Evolutionary conservation across 2,329 filamentous ascomycete genomes (phyloP), one percentile per base, ranked within the genome.

Genomic region (Dothideomycetes sp.): DNA sequence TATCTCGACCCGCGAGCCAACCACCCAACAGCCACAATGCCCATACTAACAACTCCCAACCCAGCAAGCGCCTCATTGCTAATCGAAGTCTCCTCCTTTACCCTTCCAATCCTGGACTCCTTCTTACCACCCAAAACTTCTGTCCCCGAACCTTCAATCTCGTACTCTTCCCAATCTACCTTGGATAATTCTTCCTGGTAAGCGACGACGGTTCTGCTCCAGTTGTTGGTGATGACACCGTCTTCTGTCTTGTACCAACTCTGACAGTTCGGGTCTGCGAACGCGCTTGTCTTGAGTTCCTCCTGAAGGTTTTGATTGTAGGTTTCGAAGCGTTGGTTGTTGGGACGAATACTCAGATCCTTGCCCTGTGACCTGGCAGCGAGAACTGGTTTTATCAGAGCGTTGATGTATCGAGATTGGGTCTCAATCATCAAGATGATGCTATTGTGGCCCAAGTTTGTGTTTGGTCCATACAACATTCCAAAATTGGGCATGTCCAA

Each of bases 381-480:
- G 1, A 75, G 60, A 1, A 78, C 64, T 5, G 68, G 61, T 0
- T 52, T 51, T 33, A 78, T 65, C 24, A 78, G 48, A 0, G 59
- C 60, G 44, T 67, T 71, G 43, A 77, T 64, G 50, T 76, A 77
- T 3, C 68, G 63, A 3, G 61, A 64, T 49, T 78, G 73, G 2
- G 72, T 66, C 51, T 78, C 74, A 45, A 77, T 74, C 73, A 76
- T 78, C n/a, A 76, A 60, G 47, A 77, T 71, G 49, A 77, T 76
- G 40, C 63, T 68, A 46, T 73, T 75, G 52, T 74, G 70, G n/a
- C 69, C 73, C 0, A 61, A 51, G 38, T 70, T 71, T 2, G 70
- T 76, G 53, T 75, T 77, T 3, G 71, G 73, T 1, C 73, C 74
- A 53, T 76, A 76, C 35, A 76, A 61, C 63, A 76, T 71, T 28